phyloP scores from a whole-genome alignment of 1,139 yeast genomes.

The Zhuliangozyma blackwelliae region DNA sequence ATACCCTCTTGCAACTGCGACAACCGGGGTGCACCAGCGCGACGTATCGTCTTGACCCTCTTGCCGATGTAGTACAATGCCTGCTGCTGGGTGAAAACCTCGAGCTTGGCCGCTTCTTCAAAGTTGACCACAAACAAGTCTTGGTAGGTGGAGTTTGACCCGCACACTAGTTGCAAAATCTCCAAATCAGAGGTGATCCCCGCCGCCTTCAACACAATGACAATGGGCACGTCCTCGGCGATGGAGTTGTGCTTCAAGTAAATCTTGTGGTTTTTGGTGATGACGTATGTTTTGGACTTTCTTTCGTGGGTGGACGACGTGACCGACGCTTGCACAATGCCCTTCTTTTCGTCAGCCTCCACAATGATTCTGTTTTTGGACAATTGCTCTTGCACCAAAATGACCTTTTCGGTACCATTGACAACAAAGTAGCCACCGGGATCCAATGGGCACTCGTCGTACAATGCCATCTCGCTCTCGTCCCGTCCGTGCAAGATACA shows the following conservation, averaged over 20 bases:
- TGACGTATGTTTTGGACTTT: constrained; percentile 92
- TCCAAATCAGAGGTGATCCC: constrained; percentile 92
- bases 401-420: constrained; percentile 97
- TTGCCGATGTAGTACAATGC: constrained; percentile 89
- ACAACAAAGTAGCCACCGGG: constrained; percentile 99
- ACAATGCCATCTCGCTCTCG: constrained; percentile 79
- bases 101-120: constrained; percentile 87
- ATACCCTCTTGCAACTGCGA: constrained; percentile 88
- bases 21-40: constrained; percentile 78
- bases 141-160: constrained; percentile 81
- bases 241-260: constrained; percentile 93
- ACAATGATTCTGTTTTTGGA: constrained; percentile 96
- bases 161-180: constrained; percentile 90
- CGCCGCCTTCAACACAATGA: constrained; percentile 88
- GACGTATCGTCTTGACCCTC: constrained; percentile 86
- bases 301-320: constrained; percentile 98
- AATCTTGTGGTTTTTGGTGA: constrained; percentile 84
- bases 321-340: constrained; percentile 93
- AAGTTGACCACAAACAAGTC: constrained; percentile 89
- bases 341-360: constrained; percentile 93
- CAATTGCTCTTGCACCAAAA: constrained; percentile 92
- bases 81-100: constrained; percentile 88
- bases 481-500: constrained; percentile 79
- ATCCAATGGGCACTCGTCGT: constrained; percentile 94
- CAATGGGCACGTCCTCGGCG: constrained; percentile 93